Percentiles rank a stretch among this genome's conserved stretches.
Evolutionary conservation across 345 rosid species (phyloP).

Genomic region (Eutrema heterophyllum): DNA sequence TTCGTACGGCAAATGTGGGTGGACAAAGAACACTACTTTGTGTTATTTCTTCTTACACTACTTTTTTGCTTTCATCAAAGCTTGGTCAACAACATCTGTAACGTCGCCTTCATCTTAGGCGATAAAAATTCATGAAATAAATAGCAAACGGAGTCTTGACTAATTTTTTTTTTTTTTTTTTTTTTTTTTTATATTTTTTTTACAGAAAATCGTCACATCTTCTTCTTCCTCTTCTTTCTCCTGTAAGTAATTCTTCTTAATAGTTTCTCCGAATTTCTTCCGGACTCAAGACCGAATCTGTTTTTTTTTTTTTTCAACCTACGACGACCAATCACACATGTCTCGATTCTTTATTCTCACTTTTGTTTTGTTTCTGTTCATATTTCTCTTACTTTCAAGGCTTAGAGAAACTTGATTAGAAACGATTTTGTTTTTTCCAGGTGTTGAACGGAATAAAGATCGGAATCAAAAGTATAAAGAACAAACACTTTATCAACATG

Average conservation of each 20-base stretch:
- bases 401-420: not conserved
- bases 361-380: not conserved
- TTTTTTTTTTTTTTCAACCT: not conserved
- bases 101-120: constrained; percentile 20
- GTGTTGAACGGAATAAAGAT: not conserved
- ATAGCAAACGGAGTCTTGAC: constrained; percentile 2
- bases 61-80: not conserved
- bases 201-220: constrained; percentile 4
- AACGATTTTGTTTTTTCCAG: not conserved
- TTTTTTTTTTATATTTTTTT: no score
- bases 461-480: not conserved
- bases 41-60: not conserved
- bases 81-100: constrained; percentile 24
- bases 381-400: not conserved
- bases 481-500: not conserved
- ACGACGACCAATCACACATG: constrained; percentile 10
- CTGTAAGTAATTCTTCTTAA: constrained; percentile 13
- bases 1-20: not conserved
- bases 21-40: not conserved
- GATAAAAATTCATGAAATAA: not conserved
- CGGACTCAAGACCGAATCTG: not conserved
- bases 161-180: no score
- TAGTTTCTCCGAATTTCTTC: not conserved
- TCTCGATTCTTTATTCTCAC: not conserved
- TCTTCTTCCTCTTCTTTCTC: not conserved